These are phyloP conservation scores for Hypomontagnella submonticulosa DNA, from an alignment of 495 filamentous ascomycete genomes.

Conservation along the genomic window DNA sequence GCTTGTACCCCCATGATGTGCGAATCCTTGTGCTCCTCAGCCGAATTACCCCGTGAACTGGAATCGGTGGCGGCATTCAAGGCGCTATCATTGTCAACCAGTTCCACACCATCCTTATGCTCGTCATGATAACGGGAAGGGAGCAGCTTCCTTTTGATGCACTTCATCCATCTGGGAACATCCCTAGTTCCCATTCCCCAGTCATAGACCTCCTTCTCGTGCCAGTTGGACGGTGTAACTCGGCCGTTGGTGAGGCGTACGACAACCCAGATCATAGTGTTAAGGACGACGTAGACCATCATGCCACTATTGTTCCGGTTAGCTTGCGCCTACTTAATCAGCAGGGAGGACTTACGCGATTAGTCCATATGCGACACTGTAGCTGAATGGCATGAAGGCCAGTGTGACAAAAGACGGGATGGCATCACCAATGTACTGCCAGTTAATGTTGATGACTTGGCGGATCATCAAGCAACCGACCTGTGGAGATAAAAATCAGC, in stretches of 20 bases:
- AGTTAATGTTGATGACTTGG: conserved; percentile 65
- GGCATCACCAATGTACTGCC: conserved; percentile 71
- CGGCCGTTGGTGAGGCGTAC: conserved; percentile 66
- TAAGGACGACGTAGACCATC: conserved; percentile 76
- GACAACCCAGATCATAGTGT: conserved; percentile 67
- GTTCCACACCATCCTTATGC: conserved; percentile 46
- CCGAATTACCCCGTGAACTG: conserved; percentile 46
- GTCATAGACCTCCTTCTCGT: conserved; percentile 80
- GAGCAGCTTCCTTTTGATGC: conserved; percentile 29
- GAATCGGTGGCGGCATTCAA: conserved; percentile 42
- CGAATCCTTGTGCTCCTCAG: conserved; percentile 42
- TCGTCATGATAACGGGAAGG: conserved; percentile 20
- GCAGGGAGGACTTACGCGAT: conserved; percentile 65
- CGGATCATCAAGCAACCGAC: conserved; percentile 68
- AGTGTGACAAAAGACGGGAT: conserved; percentile 84
- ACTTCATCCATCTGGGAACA: conserved; percentile 49
- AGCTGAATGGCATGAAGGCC: conserved; percentile 83
- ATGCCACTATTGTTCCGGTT: conserved; percentile 64
- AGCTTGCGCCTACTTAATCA: conserved; percentile 8
- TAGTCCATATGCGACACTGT: conserved; percentile 81
- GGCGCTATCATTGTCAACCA: conserved; percentile 47
- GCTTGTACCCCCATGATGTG: conserved; percentile 12
- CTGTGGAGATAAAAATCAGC: conserved; percentile 45
- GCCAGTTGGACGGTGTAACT: conserved; percentile 75
- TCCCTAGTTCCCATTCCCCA: conserved; percentile 60